Percentiles rank a stretch among this genome's conserved stretches.
phyloP scores from a whole-genome alignment of 192 early-diverging fungal species.

The Geranomyces variabilis region DNA sequence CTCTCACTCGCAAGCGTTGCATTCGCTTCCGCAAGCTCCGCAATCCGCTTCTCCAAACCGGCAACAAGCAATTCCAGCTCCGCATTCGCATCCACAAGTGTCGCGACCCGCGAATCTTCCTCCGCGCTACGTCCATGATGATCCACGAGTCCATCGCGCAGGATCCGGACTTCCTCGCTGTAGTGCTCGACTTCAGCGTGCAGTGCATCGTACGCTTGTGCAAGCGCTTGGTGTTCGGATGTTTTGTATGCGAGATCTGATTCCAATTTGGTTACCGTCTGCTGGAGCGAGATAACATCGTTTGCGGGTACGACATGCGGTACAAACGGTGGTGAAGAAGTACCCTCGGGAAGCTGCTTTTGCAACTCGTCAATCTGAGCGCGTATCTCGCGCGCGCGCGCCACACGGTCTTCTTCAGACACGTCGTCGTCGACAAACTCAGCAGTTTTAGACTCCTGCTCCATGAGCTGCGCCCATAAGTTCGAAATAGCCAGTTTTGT shows the following conservation, averaged over 20 bases:
- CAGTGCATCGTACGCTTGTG: neutral
- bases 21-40: neutral
- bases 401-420: conserved; percentile 7
- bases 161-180: neutral
- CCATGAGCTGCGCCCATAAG: conserved; percentile 22
- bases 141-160: neutral
- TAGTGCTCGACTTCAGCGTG: conserved; percentile 5
- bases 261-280: neutral
- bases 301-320: neutral
- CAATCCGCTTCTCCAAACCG: neutral
- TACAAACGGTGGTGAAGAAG: neutral
- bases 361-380: conserved; percentile 5
- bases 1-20: neutral
- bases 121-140: neutral
- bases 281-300: neutral
- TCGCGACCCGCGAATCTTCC: neutral
- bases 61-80: neutral
- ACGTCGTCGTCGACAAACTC: conserved; percentile 4
- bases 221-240: neutral
- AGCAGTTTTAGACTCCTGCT: conserved; percentile 18
- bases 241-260: neutral
- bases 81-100: neutral
- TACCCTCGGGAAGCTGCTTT: neutral
- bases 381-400: neutral
- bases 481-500: conserved; percentile 1